Base-by-base conservation (phyloP, 140 eudicot species). In the Oenanthe javanica region DNA sequence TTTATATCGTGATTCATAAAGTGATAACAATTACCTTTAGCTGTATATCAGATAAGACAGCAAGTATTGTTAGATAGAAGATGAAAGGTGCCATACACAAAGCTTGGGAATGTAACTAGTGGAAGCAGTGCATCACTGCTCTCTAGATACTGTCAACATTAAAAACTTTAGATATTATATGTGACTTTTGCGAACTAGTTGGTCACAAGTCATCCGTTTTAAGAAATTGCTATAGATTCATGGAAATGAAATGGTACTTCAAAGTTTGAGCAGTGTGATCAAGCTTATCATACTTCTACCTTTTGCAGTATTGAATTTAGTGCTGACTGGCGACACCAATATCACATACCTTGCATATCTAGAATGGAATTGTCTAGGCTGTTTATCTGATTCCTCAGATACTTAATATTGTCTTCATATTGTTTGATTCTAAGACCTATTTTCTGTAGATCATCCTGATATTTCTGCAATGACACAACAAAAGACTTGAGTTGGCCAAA, bases 391-490 rank as follows among this genome's bases (percentile, higher is more conserved):
- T 59, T 80, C 84, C 72, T 89, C 63, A 90, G 81, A 81, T 31
- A 87, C 21, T 85, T 87, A 69, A 88, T 69, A 81, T 85, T 92
- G 51, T 89, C 96, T 84, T 92, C 96, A 71, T 90, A 89, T 23
- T 89, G 88, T 81, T 92, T 92, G 23, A 90, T 82, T 79, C 81
- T 84, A 55, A 70, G 86, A 87, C 97, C 97, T 13, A 92, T 47
- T 77, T 81, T 83, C 59, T 80, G 63, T 76, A 90, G 70, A 66
- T 90, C 97, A 14, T 89, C 86, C 71, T 87, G 86, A 79, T 87
- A 83, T 83, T 89, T 89, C 97, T 92, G 87, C 82, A 83, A 85
- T 69, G 67, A 67, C n/a, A 25, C 0, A 36, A 59, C 3, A 59
- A 21, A 59, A 59, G 12, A 59, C n/a, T 21, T 19, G 9, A 59